Evolutionary conservation across 2,329 filamentous ascomycete genomes (phyloP).

Genomic region (Gaeumannomyces tritici): DNA sequence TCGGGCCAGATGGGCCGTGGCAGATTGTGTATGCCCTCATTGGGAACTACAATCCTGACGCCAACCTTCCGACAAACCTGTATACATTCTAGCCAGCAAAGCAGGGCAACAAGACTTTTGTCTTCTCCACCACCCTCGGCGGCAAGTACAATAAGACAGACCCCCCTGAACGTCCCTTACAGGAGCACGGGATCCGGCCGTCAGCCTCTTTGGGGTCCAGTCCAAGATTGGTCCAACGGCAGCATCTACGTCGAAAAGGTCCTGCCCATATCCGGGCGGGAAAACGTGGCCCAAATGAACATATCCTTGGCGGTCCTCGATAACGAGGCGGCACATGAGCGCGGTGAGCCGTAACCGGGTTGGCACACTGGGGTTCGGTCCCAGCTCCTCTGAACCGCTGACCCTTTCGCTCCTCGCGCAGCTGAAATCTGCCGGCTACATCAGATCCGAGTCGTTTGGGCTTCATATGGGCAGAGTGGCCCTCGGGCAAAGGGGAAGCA

Average conservation of each 20-base stretch:
- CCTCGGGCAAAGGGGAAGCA: conserved; percentile 16
- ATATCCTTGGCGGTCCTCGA: neutral
- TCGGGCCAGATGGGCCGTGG: conserved; percentile 4
- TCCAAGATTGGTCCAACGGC: too few relatives aligned
- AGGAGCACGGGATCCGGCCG: too few relatives aligned
- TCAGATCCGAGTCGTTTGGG: conserved; percentile 17
- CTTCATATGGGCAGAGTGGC: conserved; percentile 23
- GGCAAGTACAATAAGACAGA: neutral
- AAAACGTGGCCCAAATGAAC: neutral
- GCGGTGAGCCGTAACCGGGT: neutral
- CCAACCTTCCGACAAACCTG: too few relatives aligned
- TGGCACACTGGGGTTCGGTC: conserved; percentile 1
- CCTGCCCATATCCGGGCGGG: too few relatives aligned
- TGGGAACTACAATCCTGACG: neutral
- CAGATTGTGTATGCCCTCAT: neutral
- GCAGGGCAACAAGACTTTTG: neutral
- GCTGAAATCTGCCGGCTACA: conserved; percentile 8
- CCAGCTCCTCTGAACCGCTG: neutral
- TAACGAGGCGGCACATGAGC: too few relatives aligned
- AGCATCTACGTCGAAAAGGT: too few relatives aligned
- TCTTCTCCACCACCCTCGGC: neutral
- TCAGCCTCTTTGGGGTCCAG: too few relatives aligned
- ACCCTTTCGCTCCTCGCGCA: conserved; percentile 7
- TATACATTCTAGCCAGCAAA: neutral
- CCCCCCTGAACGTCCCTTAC: neutral